Percentiles rank a stretch among this genome's conserved stretches.
Conservation (phyloP, 2,329 filamentous ascomycete species). For the Rugonectria rugulosa region DNA sequence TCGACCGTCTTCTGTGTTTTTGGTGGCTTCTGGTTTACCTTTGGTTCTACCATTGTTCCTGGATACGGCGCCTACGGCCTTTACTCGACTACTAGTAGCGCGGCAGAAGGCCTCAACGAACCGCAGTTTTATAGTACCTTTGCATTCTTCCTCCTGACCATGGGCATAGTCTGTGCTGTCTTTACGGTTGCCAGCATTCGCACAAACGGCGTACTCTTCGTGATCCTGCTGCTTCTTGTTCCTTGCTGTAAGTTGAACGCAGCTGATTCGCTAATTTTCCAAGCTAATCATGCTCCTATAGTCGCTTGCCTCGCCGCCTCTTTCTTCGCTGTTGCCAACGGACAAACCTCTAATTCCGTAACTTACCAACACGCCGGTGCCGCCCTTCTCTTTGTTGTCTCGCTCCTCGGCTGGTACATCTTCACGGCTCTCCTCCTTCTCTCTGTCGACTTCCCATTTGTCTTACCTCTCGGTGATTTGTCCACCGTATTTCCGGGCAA, state of each 20-base stretch:
- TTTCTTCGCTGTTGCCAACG: constrained; percentile 39
- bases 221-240: constrained; percentile 66
- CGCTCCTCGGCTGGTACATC: constrained; percentile 57
- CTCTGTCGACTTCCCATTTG: constrained; percentile 59
- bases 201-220: constrained; percentile 69
- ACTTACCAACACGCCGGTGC: constrained; percentile 40
- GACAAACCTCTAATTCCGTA: constrained; percentile 20
- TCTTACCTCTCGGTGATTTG: constrained; percentile 59
- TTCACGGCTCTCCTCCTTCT: constrained; percentile 57
- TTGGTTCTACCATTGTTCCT: constrained; percentile 58
- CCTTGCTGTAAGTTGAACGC: constrained; percentile 37
- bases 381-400: constrained; percentile 32
- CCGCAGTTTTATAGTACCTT: constrained; percentile 58
- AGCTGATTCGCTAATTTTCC: neutral
- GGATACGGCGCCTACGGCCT: constrained; percentile 53
- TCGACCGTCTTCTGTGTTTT: constrained; percentile 59
- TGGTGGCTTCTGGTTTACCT: constrained; percentile 59
- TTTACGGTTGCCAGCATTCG: constrained; percentile 70
- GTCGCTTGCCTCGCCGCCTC: constrained; percentile 40
- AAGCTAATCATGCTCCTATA: constrained; percentile 11
- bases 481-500: constrained; percentile 49
- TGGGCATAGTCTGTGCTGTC: constrained; percentile 67
- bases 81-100: constrained; percentile 41
- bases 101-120: constrained; percentile 49
- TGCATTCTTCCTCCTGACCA: constrained; percentile 67